Evolutionary conservation across 1,284 basidiomycete genomes (phyloP).

Genomic region (Entoloma clypeatum): DNA sequence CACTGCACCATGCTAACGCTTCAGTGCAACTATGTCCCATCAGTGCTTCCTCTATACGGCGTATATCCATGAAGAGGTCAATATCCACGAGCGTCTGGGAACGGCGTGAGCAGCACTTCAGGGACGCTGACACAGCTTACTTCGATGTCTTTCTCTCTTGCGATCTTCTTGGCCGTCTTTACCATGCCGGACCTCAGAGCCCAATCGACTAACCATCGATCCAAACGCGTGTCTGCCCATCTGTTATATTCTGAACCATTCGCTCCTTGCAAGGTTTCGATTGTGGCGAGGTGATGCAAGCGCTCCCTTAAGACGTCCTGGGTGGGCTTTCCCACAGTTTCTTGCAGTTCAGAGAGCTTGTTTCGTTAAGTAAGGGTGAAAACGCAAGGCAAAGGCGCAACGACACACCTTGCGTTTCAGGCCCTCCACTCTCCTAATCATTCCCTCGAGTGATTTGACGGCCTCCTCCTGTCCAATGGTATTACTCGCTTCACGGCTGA

Average conservation of each 20-base stretch:
- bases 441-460: constrained; percentile 61
- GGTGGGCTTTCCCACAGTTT: constrained; percentile 60
- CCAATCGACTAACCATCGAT: constrained; percentile 94
- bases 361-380: constrained; percentile 6
- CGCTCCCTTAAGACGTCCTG: constrained; percentile 71
- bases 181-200: constrained; percentile 74
- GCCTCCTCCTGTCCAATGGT: constrained; percentile 48
- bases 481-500: constrained; percentile 38
- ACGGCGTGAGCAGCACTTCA: constrained; percentile 2
- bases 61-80: constrained; percentile 87
- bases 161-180: constrained; percentile 64
- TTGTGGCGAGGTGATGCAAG: constrained; percentile 58
- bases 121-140: constrained; percentile 34
- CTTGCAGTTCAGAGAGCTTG: constrained; percentile 70
- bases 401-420: constrained; percentile 75
- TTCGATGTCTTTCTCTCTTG: constrained; percentile 69
- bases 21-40: constrained; percentile 75
- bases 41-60: constrained; percentile 80
- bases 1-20: constrained; percentile 93
- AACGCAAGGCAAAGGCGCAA: constrained; percentile 11
- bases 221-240: constrained; percentile 79
- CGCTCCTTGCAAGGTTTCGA: constrained; percentile 54
- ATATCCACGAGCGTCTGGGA: constrained; percentile 80
- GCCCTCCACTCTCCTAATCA: constrained; percentile 71
- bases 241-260: constrained; percentile 58